Percentiles rank a stretch among this genome's conserved stretches.
These are phyloP conservation scores for Fomitopsis pinicola DNA, from an alignment of 1,284 basidiomycete species.

Conservation along the genomic window DNA sequence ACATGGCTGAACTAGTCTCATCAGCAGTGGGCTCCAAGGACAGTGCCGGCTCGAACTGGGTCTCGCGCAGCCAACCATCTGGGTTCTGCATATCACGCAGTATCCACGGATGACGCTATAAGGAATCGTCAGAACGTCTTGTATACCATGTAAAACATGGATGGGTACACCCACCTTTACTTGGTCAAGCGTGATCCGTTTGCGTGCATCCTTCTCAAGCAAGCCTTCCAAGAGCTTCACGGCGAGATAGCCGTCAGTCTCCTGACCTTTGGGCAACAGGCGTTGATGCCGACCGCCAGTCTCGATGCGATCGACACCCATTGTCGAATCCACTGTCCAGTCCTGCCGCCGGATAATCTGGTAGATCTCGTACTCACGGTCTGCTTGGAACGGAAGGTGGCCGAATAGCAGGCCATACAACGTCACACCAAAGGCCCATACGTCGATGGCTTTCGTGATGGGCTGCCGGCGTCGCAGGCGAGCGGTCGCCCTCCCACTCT, in stretches of 20 bases:
- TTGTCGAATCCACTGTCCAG: constrained; percentile 66
- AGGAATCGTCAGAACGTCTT: background rate
- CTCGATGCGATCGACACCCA: constrained; percentile 71
- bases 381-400: constrained; percentile 65
- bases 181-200: constrained; percentile 79
- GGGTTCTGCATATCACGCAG: constrained; percentile 70
- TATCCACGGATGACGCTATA: constrained; percentile 72
- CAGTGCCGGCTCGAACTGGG: constrained; percentile 57
- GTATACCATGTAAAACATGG: constrained; percentile 2
- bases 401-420: constrained; percentile 95
- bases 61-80: constrained; percentile 76
- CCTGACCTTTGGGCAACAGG: constrained; percentile 28
- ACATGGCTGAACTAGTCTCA: constrained; percentile 79
- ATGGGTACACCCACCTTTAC: constrained; percentile 66
- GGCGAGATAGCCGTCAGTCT: constrained; percentile 54
- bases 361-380: constrained; percentile 80
- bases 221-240: constrained; percentile 73
- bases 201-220: constrained; percentile 79
- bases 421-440: constrained; percentile 99
- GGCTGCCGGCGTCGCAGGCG: constrained; percentile 39
- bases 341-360: constrained; percentile 79
- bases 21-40: constrained; percentile 72
- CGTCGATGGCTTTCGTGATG: constrained; percentile 94
- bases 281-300: constrained; percentile 55
- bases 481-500: constrained; percentile 10